These are phyloP conservation scores for Dryas drummondii DNA, from an alignment of 306 rosid genomes.

Conservation along the genomic window DNA sequence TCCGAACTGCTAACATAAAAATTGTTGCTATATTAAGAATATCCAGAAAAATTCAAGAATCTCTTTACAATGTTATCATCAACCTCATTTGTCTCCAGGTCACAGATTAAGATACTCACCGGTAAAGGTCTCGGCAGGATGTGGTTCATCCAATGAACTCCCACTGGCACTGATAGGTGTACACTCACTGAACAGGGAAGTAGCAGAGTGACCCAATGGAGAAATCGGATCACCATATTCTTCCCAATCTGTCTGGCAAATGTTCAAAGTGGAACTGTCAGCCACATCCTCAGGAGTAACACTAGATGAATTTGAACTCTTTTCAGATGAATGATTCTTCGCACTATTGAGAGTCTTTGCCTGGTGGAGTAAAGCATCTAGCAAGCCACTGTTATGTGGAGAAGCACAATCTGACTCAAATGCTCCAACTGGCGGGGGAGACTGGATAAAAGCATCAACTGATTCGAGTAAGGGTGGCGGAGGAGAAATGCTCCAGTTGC, in stretches of 20 bases:
- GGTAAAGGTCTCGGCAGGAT: constrained; percentile 40
- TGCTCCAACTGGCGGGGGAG: constrained; percentile 48
- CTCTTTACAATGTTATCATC: constrained; percentile 1
- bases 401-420: constrained; percentile 65
- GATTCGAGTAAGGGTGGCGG: constrained; percentile 62
- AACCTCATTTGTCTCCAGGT: constrained; percentile 19
- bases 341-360: constrained; percentile 53
- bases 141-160: constrained; percentile 62
- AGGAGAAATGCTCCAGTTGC: constrained; percentile 75
- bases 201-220: constrained; percentile 61
- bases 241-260: constrained; percentile 59
- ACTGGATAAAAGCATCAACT: constrained; percentile 68
- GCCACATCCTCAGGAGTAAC: constrained; percentile 59
- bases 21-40: not conserved
- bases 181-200: constrained; percentile 59
- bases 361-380: constrained; percentile 77
- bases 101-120: constrained; percentile 50
- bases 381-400: constrained; percentile 79
- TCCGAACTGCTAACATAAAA: not conserved
- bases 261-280: constrained; percentile 50
- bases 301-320: constrained; percentile 71
- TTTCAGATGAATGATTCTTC: constrained; percentile 53
- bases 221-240: constrained; percentile 59
- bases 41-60: not conserved
- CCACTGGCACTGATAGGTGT: constrained; percentile 53